Conservation (phyloP, 2,329 filamentous ascomycete species). For the Beauveria varroae region DNA sequence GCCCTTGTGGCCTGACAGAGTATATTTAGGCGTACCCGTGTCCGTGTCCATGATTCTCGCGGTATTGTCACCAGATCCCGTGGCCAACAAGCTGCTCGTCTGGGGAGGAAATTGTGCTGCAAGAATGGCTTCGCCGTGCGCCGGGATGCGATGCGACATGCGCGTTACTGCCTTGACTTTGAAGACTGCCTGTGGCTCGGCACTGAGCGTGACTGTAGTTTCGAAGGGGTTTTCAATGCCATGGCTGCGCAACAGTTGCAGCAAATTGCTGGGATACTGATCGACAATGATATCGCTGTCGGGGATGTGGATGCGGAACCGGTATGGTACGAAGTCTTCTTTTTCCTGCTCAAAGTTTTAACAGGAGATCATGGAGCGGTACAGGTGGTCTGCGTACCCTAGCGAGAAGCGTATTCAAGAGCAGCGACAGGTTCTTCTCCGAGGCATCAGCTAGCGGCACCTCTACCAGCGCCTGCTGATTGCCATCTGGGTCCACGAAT, state of each 20-base stretch:
- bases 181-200: conserved; percentile 84
- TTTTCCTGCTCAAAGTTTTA: conserved; percentile 31
- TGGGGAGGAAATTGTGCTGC: conserved; percentile 78
- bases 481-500: conserved; percentile 73
- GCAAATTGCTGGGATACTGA: conserved; percentile 47
- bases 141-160: conserved; percentile 80
- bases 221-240: conserved; percentile 53
- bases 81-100: conserved; percentile 70
- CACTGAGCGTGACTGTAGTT: conserved; percentile 46
- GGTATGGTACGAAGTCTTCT: conserved; percentile 54
- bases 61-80: conserved; percentile 84
- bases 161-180: conserved; percentile 85
- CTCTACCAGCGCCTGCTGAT: conserved; percentile 62
- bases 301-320: conserved; percentile 53
- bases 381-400: conserved; percentile 41
- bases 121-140: conserved; percentile 87
- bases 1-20: conserved; percentile 76
- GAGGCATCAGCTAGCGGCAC: conserved; percentile 78
- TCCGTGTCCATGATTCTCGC: conserved; percentile 93
- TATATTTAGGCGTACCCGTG: conserved; percentile 81
- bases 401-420: conserved; percentile 78
- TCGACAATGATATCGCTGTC: conserved; percentile 46
- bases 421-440: conserved; percentile 80
- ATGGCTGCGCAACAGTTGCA: conserved; percentile 46
- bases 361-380: no score